Percentiles rank a stretch among this genome's conserved stretches.
Conservation (phyloP, 306 rosid species). For the Vachellia collinsii region DNA sequence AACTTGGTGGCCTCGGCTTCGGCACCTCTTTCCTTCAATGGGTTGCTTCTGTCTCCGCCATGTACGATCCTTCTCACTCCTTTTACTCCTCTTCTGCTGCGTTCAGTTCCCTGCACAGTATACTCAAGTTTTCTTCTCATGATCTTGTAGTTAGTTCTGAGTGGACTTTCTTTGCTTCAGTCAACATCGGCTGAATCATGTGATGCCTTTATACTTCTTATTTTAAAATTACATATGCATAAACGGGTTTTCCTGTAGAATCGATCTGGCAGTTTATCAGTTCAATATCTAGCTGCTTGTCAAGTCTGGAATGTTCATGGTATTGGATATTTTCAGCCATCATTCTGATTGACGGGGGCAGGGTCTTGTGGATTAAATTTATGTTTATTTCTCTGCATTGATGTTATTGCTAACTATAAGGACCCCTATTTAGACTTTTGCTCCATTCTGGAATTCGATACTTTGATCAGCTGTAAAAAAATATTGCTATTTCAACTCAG, state of each 20-base stretch:
- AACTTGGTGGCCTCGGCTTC: constrained; percentile 64
- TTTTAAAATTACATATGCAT: no score
- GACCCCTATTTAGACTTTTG: neutral
- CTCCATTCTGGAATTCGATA: neutral
- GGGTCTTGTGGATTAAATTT: neutral
- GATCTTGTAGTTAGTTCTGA: neutral
- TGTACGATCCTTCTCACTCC: constrained; percentile 38
- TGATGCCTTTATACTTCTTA: no score
- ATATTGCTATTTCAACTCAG: neutral
- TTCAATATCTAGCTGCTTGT: neutral
- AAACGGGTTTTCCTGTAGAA: neutral
- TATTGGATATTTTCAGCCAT: neutral
- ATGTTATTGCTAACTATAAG: neutral
- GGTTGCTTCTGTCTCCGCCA: constrained; percentile 76
- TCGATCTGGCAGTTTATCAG: neutral
- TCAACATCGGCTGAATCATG: no score
- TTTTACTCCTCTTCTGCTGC: neutral
- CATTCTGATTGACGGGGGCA: neutral
- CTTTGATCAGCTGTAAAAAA: neutral
- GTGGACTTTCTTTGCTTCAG: no score
- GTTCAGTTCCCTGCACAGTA: neutral
- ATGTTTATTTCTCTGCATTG: neutral
- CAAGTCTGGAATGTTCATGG: neutral
- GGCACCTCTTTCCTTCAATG: constrained; percentile 66
- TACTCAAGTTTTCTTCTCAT: neutral